A percentile compares a stretch with the other conserved stretches of the same genome.
Evolutionary conservation across 768 basidiomycete genomes (phyloP).

Genomic region (Termitomyces sp.): DNA sequence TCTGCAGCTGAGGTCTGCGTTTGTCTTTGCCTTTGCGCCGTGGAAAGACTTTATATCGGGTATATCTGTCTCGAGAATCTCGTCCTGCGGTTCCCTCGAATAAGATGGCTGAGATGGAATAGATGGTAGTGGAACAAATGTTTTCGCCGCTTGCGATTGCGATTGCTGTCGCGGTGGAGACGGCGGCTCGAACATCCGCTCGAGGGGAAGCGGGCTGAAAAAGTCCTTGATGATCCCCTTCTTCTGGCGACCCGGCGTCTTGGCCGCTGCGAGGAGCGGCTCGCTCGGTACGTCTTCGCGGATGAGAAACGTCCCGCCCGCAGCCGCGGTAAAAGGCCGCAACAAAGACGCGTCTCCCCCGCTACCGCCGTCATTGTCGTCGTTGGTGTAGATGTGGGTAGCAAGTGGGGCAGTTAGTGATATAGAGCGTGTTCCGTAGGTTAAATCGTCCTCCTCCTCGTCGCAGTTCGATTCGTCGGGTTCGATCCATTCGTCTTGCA

Average conservation of each 20-base stretch:
- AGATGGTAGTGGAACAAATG: constrained; percentile 10
- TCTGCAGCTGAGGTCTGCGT: constrained; percentile 45
- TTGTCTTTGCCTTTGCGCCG: constrained; percentile 29
- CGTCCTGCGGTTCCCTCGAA: constrained; percentile 23
- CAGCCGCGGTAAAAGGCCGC: constrained; percentile 19
- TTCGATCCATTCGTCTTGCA: constrained; percentile 90
- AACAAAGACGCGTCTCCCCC: constrained; percentile 22
- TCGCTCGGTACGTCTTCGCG: constrained; percentile 57
- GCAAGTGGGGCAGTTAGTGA: constrained; percentile 57
- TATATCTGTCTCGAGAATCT: constrained; percentile 45
- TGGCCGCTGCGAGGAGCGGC: constrained; percentile 45
- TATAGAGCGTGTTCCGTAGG: constrained; percentile 50
- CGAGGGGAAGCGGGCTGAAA: constrained; percentile 83
- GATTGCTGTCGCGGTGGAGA: constrained; percentile 68
- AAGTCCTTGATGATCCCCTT: constrained; percentile 70
- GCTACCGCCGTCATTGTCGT: constrained; percentile 26
- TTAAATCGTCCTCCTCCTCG: constrained; percentile 30
- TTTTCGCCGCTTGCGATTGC: constrained; percentile 11
- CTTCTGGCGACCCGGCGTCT: constrained; percentile 59
- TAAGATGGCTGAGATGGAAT: constrained; percentile 7
- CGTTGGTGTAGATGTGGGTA: constrained; percentile 46
- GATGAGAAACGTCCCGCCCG: constrained; percentile 45
- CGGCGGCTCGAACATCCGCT: constrained; percentile 92
- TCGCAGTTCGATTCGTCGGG: constrained; percentile 38
- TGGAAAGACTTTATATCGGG: constrained; percentile 43